Evolutionary conservation across 2,329 filamentous ascomycete genomes (phyloP).

Genomic region (Claviceps humidiphila): DNA sequence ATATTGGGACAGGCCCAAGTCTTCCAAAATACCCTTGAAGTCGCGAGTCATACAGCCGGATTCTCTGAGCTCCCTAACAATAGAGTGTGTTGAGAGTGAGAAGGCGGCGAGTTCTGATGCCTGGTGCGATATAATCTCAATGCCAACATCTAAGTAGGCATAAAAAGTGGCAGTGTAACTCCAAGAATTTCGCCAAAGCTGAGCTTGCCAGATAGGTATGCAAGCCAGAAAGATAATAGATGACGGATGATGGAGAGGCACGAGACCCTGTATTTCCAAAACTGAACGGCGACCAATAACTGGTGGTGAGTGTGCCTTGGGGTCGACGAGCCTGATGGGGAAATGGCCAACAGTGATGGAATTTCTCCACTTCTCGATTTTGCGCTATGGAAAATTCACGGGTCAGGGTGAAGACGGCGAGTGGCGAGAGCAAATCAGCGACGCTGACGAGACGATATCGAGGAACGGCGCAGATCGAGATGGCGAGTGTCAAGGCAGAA

Average conservation of each 20-base stretch:
- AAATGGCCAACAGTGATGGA: background rate
- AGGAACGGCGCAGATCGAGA: background rate
- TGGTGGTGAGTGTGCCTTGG: background rate
- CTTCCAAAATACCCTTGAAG: conserved; percentile 53
- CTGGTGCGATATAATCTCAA: background rate
- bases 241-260: background rate
- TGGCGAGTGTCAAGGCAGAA: background rate
- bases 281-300: background rate
- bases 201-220: background rate
- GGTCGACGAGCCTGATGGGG: background rate
- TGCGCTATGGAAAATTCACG: background rate
- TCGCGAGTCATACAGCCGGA: conserved; percentile 35
- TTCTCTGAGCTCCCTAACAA: background rate
- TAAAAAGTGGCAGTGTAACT: background rate
- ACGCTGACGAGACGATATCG: background rate
- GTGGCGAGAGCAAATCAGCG: background rate
- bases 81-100: background rate
- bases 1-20: conserved; percentile 70
- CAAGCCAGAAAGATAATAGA: background rate
- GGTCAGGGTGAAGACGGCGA: background rate
- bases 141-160: conserved; percentile 8
- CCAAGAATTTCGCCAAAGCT: background rate
- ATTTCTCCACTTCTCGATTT: background rate
- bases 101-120: background rate
- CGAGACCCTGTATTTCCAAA: background rate